Evolutionary conservation across 2,329 filamentous ascomycete species (phyloP).

Genomic region (Drechslerella coelobrocha): DNA sequence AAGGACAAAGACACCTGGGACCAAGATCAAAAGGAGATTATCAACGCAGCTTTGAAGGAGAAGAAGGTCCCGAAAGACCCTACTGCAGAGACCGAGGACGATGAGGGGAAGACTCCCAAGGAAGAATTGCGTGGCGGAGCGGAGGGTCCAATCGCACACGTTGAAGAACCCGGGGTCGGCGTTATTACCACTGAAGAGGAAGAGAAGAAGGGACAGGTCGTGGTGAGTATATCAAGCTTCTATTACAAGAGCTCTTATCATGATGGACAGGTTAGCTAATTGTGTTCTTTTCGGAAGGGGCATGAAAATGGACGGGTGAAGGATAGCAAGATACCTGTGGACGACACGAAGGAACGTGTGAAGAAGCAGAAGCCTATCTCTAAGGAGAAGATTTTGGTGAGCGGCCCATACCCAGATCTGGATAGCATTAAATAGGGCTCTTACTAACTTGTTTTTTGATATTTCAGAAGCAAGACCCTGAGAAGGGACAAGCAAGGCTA

Average conservation of each 20-base stretch:
- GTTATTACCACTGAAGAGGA: slow-evolving; percentile 36
- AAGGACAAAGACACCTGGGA: slow-evolving; percentile 75
- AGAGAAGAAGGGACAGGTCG: slow-evolving; percentile 43
- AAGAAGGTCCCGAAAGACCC: slow-evolving; percentile 62
- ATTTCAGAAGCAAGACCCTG: background rate
- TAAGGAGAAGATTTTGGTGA: background rate
- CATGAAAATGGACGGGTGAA: slow-evolving; percentile 47
- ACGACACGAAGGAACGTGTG: background rate
- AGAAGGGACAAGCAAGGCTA: background rate
- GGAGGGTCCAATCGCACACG: slow-evolving; percentile 52
- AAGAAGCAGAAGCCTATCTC: background rate
- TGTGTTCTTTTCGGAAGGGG: slow-evolving; percentile 14
- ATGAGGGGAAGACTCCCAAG: slow-evolving; percentile 33
- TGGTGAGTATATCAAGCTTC: slow-evolving; percentile 24
- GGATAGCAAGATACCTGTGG: slow-evolving; percentile 3
- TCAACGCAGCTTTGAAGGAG: slow-evolving; percentile 66
- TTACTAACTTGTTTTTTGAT: background rate
- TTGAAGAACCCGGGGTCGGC: slow-evolving; percentile 51
- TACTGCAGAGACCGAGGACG: slow-evolving; percentile 23
- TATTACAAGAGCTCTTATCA: background rate
- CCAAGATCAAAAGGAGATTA: slow-evolving; percentile 82
- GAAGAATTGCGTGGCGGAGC: slow-evolving; percentile 49
- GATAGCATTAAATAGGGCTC: background rate
- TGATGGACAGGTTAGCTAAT: background rate
- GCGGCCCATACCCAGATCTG: background rate